Conservation (phyloP, 1,284 basidiomycete genomes). For the Ustilago shanxiensis region DNA sequence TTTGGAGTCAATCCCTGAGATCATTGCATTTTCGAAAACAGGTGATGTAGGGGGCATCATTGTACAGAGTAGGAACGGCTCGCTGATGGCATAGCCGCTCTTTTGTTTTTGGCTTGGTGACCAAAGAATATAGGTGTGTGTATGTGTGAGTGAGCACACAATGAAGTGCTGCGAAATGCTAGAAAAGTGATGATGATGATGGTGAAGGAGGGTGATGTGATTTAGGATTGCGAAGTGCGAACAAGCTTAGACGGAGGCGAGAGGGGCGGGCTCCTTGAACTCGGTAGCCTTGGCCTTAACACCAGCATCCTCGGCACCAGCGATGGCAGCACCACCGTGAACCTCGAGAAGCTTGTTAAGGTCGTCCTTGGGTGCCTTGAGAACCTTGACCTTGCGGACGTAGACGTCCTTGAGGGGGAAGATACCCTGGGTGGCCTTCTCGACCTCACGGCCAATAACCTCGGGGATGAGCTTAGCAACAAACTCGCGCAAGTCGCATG, state of each 20-base stretch:
- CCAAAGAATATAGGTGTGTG: constrained; percentile 19
- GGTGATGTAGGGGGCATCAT: constrained; percentile 37
- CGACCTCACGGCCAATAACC: constrained; percentile 98
- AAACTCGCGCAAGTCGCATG: constrained; percentile 94
- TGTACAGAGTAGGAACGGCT: constrained; percentile 41
- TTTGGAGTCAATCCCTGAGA: constrained; percentile 50
- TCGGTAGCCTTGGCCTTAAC: constrained; percentile 84
- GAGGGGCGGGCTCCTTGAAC: constrained; percentile 91
- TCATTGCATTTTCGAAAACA: constrained; percentile 45
- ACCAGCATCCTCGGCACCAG: constrained; percentile 81
- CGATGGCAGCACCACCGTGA: constrained; percentile 79
- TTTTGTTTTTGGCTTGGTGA: constrained; percentile 30
- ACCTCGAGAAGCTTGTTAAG: constrained; percentile 93
- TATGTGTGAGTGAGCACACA: background rate
- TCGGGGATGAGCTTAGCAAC: constrained; percentile 98
- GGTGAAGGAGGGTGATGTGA: background rate
- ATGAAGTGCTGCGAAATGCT: constrained; percentile 12
- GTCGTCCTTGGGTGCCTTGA: constrained; percentile 98
- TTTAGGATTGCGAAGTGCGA: background rate
- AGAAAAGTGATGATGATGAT: constrained; percentile 6
- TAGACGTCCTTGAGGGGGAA: constrained; percentile 93
- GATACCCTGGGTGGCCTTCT: constrained; percentile 96
- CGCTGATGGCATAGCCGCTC: constrained; percentile 16
- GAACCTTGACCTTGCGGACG: constrained; percentile 90
- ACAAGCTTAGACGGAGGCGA: constrained; percentile 76